These are phyloP conservation scores for Pleurotus djamor DNA, from an alignment of 768 basidiomycete species.

Conservation along the genomic window DNA sequence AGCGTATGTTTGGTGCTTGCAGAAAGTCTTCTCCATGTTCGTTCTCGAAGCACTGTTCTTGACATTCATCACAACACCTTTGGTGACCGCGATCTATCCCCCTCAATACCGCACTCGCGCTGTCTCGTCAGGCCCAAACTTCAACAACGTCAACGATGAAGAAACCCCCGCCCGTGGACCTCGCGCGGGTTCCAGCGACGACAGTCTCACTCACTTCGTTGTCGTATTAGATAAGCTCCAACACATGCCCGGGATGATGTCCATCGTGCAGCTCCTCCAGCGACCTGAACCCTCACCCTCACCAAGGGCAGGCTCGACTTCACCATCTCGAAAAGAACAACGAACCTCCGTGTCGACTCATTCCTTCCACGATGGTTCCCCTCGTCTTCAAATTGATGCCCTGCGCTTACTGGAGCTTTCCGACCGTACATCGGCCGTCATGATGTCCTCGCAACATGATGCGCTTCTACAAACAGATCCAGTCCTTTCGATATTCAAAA, in stretches of 20 bases:
- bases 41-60: constrained; percentile 81
- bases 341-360: constrained; percentile 8
- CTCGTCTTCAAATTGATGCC: constrained; percentile 46
- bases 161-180: constrained; percentile 13
- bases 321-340: background rate
- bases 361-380: constrained; percentile 10
- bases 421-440: constrained; percentile 85
- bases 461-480: constrained; percentile 72
- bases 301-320: constrained; percentile 8
- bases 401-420: constrained; percentile 84
- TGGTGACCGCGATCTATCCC: constrained; percentile 67
- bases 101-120: constrained; percentile 53
- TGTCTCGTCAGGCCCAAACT: constrained; percentile 42
- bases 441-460: constrained; percentile 76
- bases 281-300: constrained; percentile 22
- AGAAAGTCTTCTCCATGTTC: constrained; percentile 92
- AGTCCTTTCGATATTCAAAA: constrained; percentile 68
- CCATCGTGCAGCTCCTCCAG: constrained; percentile 80
- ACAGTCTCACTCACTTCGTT: constrained; percentile 62
- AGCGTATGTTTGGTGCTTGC: too few relatives aligned
- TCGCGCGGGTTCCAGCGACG: constrained; percentile 9
- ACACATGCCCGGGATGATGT: constrained; percentile 88
- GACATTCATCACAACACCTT: constrained; percentile 85
- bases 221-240: constrained; percentile 90
- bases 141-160: constrained; percentile 41